Evolutionary conservation across 148 eudicot genomes (phyloP).

Genomic region (Vaccinium macrocarpon): DNA sequence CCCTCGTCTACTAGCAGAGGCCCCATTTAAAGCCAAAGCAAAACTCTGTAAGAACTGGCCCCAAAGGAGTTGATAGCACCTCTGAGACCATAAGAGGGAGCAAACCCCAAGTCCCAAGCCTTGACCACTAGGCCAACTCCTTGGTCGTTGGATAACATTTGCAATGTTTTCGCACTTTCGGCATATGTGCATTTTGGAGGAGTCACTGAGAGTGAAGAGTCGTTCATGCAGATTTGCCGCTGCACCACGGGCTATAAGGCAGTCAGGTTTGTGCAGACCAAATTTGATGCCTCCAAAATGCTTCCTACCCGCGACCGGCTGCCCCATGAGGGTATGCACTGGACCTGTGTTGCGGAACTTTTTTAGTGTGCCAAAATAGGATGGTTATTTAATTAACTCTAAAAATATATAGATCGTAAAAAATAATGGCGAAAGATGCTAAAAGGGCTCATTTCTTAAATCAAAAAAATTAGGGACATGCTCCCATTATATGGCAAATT

Average conservation of each 20-base stretch:
- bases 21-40: too few species aligned
- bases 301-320: slow-evolving; percentile 87
- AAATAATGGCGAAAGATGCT: neutral
- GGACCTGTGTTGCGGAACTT: slow-evolving; percentile 92
- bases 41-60: too few species aligned
- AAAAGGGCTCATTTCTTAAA: neutral
- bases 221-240: slow-evolving; percentile 18
- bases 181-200: too few species aligned
- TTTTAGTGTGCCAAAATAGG: too few species aligned
- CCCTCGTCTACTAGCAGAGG: too few species aligned
- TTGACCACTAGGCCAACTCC: too few species aligned
- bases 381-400: too few species aligned
- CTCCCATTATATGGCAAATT: neutral
- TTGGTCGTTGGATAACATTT: slow-evolving; percentile 54
- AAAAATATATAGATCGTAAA: neutral
- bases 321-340: slow-evolving; percentile 83
- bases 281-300: slow-evolving; percentile 90
- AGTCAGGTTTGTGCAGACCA: slow-evolving; percentile 83
- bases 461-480: neutral
- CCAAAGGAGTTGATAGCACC: too few species aligned
- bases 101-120: too few species aligned
- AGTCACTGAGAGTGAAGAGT: too few species aligned
- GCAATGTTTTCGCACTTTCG: slow-evolving; percentile 48
- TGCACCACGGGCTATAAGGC: slow-evolving; percentile 93
- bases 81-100: too few species aligned